phyloP scores from a whole-genome alignment of 2,329 filamentous ascomycete species.

The Massarina eburnea region DNA sequence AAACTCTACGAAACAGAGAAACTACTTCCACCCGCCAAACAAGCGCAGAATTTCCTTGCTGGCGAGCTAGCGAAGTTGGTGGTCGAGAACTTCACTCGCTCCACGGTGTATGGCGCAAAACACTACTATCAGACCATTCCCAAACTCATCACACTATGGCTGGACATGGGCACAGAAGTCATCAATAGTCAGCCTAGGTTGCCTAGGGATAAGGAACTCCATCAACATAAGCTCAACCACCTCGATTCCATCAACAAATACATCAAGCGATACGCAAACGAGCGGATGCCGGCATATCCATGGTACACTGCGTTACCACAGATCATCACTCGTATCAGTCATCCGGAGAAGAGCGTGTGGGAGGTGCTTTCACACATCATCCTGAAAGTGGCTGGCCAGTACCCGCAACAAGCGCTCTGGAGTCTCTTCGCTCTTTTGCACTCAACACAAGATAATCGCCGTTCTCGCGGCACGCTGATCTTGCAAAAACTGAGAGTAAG shows the following conservation, averaged over 20 bases:
- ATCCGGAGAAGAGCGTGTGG: constrained; percentile 77
- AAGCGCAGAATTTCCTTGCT: constrained; percentile 59
- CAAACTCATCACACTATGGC: constrained; percentile 88
- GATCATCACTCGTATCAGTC: constrained; percentile 92
- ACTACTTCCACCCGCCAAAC: constrained; percentile 71
- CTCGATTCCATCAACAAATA: constrained; percentile 58
- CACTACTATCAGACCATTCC: constrained; percentile 95
- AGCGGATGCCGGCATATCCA: constrained; percentile 70
- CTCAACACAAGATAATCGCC: constrained; percentile 71
- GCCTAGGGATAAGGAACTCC: constrained; percentile 32
- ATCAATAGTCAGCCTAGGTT: constrained; percentile 33
- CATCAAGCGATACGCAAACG: constrained; percentile 72
- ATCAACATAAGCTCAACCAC: constrained; percentile 30
- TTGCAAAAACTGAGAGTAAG: constrained; percentile 45
- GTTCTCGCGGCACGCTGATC: constrained; percentile 52
- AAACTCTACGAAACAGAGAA: constrained; percentile 92
- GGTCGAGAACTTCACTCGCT: constrained; percentile 89
- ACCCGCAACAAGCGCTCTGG: constrained; percentile 92
- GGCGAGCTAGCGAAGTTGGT: constrained; percentile 87
- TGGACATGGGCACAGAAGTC: constrained; percentile 81
- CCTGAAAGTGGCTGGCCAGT: constrained; percentile 78
- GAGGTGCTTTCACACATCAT: constrained; percentile 78
- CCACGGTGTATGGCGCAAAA: constrained; percentile 85
- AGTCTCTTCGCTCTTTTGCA: constrained; percentile 84
- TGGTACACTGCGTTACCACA: constrained; percentile 87